Percentiles rank a stretch among this genome's conserved stretches.
Conservation (phyloP, 345 rosid species). For the Gossypium thurberi region DNA sequence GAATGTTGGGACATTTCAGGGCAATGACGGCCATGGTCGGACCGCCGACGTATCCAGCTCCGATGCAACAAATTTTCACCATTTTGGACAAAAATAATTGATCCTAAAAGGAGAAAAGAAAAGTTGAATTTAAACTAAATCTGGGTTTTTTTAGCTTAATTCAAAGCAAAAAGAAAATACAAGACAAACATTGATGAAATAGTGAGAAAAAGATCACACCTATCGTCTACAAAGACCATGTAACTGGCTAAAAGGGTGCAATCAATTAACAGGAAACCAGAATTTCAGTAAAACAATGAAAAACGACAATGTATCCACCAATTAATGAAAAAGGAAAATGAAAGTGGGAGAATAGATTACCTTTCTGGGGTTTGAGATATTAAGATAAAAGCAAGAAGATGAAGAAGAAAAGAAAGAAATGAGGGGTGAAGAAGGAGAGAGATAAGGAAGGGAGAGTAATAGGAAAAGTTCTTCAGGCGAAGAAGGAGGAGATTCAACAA, state of each 20-base stretch:
- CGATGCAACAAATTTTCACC: slow-evolving; percentile 80
- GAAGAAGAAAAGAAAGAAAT: not conserved
- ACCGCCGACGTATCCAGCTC: slow-evolving; percentile 74
- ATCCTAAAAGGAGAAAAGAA: not conserved
- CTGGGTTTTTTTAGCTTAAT: too few species aligned
- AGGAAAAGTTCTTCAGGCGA: slow-evolving; percentile 6
- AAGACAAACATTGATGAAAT: not conserved
- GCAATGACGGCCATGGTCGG: slow-evolving; percentile 81
- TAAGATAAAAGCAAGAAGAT: not conserved
- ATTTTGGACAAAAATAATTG: slow-evolving; percentile 17
- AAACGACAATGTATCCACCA: not conserved
- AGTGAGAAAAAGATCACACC: too few species aligned
- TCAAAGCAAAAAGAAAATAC: too few species aligned
- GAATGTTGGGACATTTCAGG: slow-evolving; percentile 48
- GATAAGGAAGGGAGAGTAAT: not conserved
- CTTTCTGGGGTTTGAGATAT: not conserved
- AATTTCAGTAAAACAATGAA: not conserved
- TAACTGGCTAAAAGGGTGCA: not conserved
- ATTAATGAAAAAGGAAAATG: not conserved
- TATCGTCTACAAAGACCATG: too few species aligned
- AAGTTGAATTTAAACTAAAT: too few species aligned
- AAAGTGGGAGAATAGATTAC: not conserved
- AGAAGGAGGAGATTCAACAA: slow-evolving; percentile 12
- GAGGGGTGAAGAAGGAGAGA: not conserved
- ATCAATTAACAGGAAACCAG: not conserved